Evolutionary conservation across 176 grass and related monocot genomes (phyloP).

Genomic region (Aegilops speltoides): DNA sequence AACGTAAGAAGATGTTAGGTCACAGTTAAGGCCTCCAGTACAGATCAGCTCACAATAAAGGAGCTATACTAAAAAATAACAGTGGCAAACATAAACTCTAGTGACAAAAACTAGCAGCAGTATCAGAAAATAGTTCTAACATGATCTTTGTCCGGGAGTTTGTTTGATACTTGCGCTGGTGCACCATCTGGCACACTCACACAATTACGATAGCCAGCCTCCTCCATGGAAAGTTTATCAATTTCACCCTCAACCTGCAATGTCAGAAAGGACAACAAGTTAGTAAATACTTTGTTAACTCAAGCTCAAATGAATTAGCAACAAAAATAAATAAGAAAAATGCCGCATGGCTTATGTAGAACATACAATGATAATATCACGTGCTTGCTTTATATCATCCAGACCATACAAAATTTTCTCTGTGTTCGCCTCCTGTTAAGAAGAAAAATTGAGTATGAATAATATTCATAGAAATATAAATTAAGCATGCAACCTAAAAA

Average conservation of each 20-base stretch:
- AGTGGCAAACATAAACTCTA: conserved; percentile 6
- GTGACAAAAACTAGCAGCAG: conserved; percentile 18
- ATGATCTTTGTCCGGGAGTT: conserved; percentile 50
- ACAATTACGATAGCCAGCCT: conserved; percentile 86
- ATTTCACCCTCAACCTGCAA: conserved; percentile 93
- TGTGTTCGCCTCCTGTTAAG: conserved; percentile 65
- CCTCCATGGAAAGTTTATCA: conserved; percentile 98
- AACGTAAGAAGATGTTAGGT: conserved; percentile 53
- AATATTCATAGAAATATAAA: conserved; percentile 13
- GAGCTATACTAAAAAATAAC: background rate
- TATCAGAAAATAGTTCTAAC: conserved; percentile 42
- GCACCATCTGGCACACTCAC: conserved; percentile 89
- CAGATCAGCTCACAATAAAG: background rate
- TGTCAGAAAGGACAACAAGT: background rate
- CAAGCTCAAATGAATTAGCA: background rate
- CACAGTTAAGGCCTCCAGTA: conserved; percentile 14
- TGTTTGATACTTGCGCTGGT: conserved; percentile 46
- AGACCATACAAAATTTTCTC: conserved; percentile 96
- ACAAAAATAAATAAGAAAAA: background rate
- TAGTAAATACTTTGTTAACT: conserved; percentile 21
- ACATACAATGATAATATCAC: conserved; percentile 96
- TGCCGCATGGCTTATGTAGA: background rate
- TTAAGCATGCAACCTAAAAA: conserved; percentile 14
- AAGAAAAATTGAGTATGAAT: conserved; percentile 14
- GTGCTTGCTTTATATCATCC: conserved; percentile 71